phyloP scores from a whole-genome alignment of 495 filamentous ascomycete genomes.

The Aspergillus nidulans region DNA sequence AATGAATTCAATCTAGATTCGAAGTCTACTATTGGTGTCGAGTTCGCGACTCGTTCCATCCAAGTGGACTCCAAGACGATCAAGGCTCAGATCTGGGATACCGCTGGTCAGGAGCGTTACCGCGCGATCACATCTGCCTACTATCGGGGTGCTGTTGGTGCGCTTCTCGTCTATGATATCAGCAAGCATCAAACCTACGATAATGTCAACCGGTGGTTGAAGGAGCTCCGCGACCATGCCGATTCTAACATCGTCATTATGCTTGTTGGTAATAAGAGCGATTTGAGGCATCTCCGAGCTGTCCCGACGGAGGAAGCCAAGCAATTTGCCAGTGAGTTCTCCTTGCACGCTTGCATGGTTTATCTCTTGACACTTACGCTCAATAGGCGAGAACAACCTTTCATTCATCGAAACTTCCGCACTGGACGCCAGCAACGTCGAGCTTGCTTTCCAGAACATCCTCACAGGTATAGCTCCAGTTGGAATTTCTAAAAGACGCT shows the following conservation, averaged over 20 bases:
- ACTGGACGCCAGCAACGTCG: constrained; percentile 97
- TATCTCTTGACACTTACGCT: constrained; percentile 8
- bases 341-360: too few relatives aligned
- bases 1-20: constrained; percentile 99
- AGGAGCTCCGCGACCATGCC: constrained; percentile 96
- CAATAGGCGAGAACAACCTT: constrained; percentile 82
- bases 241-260: constrained; percentile 99
- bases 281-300: constrained; percentile 96
- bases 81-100: constrained; percentile 99
- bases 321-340: constrained; percentile 84
- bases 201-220: constrained; percentile 98
- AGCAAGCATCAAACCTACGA: constrained; percentile 99
- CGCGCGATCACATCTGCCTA: constrained; percentile 98
- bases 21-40: constrained; percentile 99
- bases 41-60: constrained; percentile 98
- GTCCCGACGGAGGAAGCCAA: constrained; percentile 99
- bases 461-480: constrained; percentile 70
- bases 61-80: constrained; percentile 99
- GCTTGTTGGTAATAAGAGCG: constrained; percentile 99
- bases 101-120: constrained; percentile 97
- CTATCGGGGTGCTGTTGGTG: constrained; percentile 95
- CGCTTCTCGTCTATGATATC: constrained; percentile 98
- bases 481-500: not conserved
- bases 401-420: constrained; percentile 99
- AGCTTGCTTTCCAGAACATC: constrained; percentile 99